Evolutionary conservation across 176 grass and related monocot species (phyloP).

Genomic region (Tillandsia leiboldiana): DNA sequence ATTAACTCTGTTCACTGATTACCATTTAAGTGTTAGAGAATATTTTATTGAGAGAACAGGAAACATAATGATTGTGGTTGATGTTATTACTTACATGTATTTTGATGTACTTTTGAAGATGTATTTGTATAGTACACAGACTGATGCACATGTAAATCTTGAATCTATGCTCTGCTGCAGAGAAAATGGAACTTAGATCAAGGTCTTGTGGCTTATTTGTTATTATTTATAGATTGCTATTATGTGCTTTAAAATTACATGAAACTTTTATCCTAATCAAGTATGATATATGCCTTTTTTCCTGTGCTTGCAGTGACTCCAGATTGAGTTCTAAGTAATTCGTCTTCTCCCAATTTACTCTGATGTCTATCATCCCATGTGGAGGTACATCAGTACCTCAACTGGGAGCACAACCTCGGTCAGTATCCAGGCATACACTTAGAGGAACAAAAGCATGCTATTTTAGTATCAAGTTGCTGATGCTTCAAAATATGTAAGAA

Average conservation of each 20-base stretch:
- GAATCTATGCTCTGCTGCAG: no score
- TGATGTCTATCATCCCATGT: constrained; percentile 48
- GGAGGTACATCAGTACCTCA: constrained; percentile 44
- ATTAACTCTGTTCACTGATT: no score
- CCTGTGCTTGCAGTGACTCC: constrained; percentile 7
- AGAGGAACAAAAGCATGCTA: constrained; percentile 15
- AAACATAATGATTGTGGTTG: no score
- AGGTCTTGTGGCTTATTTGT: background rate
- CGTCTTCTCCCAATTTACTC: background rate
- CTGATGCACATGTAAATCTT: no score
- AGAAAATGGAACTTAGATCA: no score
- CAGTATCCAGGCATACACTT: constrained; percentile 18
- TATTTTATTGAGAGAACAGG: no score
- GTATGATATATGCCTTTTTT: constrained; percentile 1
- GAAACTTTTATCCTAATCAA: background rate
- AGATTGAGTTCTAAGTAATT: background rate
- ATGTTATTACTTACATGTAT: no score
- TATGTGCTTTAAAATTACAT: background rate
- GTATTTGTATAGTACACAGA: no score
- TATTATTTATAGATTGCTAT: background rate
- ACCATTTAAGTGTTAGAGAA: no score
- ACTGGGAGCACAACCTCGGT: constrained; percentile 42
- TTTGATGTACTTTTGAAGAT: no score
- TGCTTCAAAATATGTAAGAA: constrained; percentile 39
- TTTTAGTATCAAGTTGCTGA: constrained; percentile 20